Conservation (phyloP, 129 eudicot genomes). For the Chrysanthemum lavandulifolium region DNA sequence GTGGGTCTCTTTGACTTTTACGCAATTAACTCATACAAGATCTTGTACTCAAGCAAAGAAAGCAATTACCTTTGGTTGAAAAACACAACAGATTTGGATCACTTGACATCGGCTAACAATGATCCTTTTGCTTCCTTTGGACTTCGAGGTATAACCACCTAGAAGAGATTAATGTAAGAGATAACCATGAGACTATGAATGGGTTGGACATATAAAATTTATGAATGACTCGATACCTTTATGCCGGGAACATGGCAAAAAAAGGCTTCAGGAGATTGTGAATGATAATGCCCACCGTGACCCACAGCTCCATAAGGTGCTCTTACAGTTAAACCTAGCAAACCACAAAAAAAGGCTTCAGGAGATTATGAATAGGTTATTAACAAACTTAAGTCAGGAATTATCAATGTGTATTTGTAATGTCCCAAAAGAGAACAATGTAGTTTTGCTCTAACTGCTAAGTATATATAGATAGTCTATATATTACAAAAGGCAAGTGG, state of each 20-base stretch:
- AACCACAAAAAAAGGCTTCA: conserved; percentile 21
- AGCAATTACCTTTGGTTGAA: conserved; percentile 81
- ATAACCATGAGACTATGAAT: background rate
- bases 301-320: conserved; percentile 99
- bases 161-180: conserved; percentile 1
- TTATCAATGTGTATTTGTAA: too few relatives aligned
- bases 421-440: too few relatives aligned
- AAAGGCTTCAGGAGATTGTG: conserved; percentile 98
- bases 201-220: background rate
- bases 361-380: too few relatives aligned
- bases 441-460: too few relatives aligned
- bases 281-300: conserved; percentile 94
- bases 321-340: conserved; percentile 81
- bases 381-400: too few relatives aligned
- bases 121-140: conserved; percentile 93
- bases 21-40: background rate
- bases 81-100: conserved; percentile 95
- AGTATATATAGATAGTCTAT: too few relatives aligned
- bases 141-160: conserved; percentile 98
- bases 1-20: background rate
- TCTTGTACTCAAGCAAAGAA: conserved; percentile 18
- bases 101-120: conserved; percentile 71
- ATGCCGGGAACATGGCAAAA: conserved; percentile 99
- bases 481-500: too few relatives aligned
- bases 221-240: conserved; percentile 48